Evolutionary conservation across 306 rosid species (phyloP).

Genomic region (Gleditsia sinensis): DNA sequence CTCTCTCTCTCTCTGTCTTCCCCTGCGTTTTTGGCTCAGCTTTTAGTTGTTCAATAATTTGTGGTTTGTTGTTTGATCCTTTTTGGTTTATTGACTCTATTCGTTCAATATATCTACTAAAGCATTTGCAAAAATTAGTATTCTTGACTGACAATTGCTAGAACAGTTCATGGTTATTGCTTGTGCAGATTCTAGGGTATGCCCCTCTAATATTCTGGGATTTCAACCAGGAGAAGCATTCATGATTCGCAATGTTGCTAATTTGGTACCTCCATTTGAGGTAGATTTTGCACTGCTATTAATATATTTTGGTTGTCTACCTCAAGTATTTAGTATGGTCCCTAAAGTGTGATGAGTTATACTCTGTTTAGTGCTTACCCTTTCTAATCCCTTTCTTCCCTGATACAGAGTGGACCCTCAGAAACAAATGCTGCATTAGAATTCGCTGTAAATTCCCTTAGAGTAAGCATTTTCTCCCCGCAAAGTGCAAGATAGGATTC

Average conservation of each 20-base stretch:
- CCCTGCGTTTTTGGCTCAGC: background rate
- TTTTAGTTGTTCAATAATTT: conserved; percentile 16
- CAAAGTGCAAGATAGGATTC: conserved; percentile 8
- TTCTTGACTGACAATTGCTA: conserved; percentile 49
- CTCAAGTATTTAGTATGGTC: background rate
- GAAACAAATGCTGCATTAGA: conserved; percentile 96
- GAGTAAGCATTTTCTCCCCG: conserved; percentile 49
- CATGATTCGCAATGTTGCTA: conserved; percentile 83
- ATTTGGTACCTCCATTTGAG: conserved; percentile 88
- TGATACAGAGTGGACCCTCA: conserved; percentile 78
- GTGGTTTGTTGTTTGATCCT: conserved; percentile 18
- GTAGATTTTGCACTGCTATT: conserved; percentile 40
- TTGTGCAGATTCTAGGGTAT: conserved; percentile 98
- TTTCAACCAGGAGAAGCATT: conserved; percentile 97
- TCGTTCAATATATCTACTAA: conserved; percentile 10
- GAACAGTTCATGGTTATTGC: conserved; percentile 96
- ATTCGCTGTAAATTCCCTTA: conserved; percentile 79
- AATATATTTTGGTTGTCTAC: conserved; percentile 22
- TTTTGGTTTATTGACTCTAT: conserved; percentile 23
- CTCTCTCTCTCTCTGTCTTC: background rate
- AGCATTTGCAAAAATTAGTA: conserved; percentile 1
- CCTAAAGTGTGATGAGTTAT: conserved; percentile 14
- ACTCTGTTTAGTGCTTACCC: background rate
- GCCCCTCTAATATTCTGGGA: conserved; percentile 86
- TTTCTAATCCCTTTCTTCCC: conserved; percentile 16